Evolutionary conservation across 2,329 filamentous ascomycete species (phyloP).

Genomic region (Cadophora sp.): DNA sequence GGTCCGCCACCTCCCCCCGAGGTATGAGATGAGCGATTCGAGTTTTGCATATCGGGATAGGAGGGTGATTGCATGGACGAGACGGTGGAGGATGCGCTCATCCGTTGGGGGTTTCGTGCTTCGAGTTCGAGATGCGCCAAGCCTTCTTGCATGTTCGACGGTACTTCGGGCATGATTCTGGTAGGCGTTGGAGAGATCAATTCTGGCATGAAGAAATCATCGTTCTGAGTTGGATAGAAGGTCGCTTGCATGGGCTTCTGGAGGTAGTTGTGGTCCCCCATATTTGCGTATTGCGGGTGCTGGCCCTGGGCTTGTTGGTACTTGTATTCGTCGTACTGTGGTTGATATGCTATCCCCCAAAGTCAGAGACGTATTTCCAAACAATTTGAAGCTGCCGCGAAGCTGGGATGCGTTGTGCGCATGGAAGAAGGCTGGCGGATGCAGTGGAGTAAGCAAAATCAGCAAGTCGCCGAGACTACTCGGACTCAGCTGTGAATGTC

Average conservation of each 20-base stretch:
- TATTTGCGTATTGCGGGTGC: constrained; percentile 26
- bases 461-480: constrained; percentile 9
- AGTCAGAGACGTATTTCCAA: neutral
- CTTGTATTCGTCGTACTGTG: constrained; percentile 9
- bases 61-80: constrained; percentile 34
- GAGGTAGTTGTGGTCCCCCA: constrained; percentile 22
- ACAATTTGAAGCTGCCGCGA: neutral
- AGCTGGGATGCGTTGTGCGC: constrained; percentile 6
- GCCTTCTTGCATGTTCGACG: constrained; percentile 95
- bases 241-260: constrained; percentile 57
- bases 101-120: constrained; percentile 57
- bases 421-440: neutral
- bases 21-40: constrained; percentile 22
- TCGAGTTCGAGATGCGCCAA: constrained; percentile 89
- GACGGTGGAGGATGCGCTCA: constrained; percentile 36
- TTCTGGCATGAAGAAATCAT: constrained; percentile 73
- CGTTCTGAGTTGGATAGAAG: constrained; percentile 70
- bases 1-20: constrained; percentile 28
- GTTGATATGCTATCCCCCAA: neutral
- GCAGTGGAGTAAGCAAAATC: neutral
- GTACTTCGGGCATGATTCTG: constrained; percentile 93
- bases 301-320: neutral
- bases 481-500: neutral
- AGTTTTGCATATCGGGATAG: constrained; percentile 30
- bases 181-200: constrained; percentile 70